phyloP scores from a whole-genome alignment of 1,284 basidiomycete genomes.

The Cutaneotrichosporon cutaneum region DNA sequence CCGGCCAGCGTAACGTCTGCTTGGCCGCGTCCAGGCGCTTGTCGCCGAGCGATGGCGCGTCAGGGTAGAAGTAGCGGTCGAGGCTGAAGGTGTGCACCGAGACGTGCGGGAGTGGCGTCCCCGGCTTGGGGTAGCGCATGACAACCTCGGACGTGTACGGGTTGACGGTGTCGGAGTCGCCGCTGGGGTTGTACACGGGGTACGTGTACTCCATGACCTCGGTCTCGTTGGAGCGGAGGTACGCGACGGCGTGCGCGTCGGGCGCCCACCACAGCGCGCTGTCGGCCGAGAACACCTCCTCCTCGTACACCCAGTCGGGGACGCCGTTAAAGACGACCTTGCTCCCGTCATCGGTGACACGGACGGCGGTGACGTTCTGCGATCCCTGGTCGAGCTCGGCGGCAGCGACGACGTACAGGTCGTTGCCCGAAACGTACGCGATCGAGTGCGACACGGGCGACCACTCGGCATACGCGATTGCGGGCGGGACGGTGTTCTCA shows the following conservation, averaged over 20 bases:
- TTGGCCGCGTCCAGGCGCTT: constrained; percentile 46
- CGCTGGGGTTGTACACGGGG: constrained; percentile 84
- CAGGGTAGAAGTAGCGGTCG: constrained; percentile 24
- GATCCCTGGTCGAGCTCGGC: constrained; percentile 23
- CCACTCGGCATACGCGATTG: constrained; percentile 77
- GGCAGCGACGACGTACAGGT: constrained; percentile 72
- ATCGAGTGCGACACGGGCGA: constrained; percentile 76
- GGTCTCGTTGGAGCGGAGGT: constrained; percentile 83
- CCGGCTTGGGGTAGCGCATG: constrained; percentile 71
- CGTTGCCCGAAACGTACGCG: constrained; percentile 77
- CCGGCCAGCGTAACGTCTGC: constrained; percentile 65
- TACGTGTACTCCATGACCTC: constrained; percentile 79
- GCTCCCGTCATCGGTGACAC: constrained; percentile 78
- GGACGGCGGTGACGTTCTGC: constrained; percentile 54
- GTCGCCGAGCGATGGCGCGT: background rate
- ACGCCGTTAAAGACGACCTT: constrained; percentile 87
- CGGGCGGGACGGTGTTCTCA: constrained; percentile 57
- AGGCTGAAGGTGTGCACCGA: constrained; percentile 80
- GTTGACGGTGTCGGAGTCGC: constrained; percentile 64
- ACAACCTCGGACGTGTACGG: constrained; percentile 74
- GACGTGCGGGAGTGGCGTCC: constrained; percentile 83
- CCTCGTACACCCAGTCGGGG: constrained; percentile 96
- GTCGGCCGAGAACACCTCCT: constrained; percentile 75
- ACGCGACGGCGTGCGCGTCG: constrained; percentile 74
- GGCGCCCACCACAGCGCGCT: constrained; percentile 90